A percentile compares a stretch with the other conserved stretches of the same genome.
Evolutionary conservation across 805 yeast species (phyloP).

Genomic region (Jamesozyma spencerorum): DNA sequence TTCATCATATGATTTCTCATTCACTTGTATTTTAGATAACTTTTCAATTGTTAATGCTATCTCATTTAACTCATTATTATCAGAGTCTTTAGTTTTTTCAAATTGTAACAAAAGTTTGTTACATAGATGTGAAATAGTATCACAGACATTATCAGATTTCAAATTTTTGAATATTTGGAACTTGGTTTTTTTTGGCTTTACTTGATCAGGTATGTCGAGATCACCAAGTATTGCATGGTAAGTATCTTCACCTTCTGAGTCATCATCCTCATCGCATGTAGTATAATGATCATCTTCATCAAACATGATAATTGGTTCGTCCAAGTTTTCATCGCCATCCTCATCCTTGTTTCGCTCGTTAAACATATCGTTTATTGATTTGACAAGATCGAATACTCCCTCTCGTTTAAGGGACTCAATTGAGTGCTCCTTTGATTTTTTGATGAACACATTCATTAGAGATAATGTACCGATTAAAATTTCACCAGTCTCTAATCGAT

Average conservation of each 20-base stretch:
- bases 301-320: conserved; percentile 5
- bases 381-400: conserved; percentile 35
- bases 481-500: conserved; percentile 29
- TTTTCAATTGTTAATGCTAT: conserved; percentile 1
- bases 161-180: conserved; percentile 13
- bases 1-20: conserved; percentile 21
- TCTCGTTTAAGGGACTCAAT: conserved; percentile 52
- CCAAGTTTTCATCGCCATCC: no score
- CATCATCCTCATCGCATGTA: conserved; percentile 13
- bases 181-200: conserved; percentile 19
- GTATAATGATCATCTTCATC: conserved; percentile 9
- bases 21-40: conserved; percentile 16
- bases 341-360: neutral
- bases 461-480: conserved; percentile 45
- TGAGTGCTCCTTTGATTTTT: conserved; percentile 37
- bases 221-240: conserved; percentile 24
- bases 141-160: conserved; percentile 2
- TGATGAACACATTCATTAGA: conserved; percentile 37
- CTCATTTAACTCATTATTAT: conserved; percentile 14
- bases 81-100: conserved; percentile 17
- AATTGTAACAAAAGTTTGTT: conserved; percentile 12
- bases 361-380: conserved; percentile 5
- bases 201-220: conserved; percentile 27
- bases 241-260: conserved; percentile 22
- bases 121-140: conserved; percentile 9